Evolutionary conservation across 2,329 filamentous ascomycete genomes (phyloP).

Genomic region (Geoglossum cookeanum): DNA sequence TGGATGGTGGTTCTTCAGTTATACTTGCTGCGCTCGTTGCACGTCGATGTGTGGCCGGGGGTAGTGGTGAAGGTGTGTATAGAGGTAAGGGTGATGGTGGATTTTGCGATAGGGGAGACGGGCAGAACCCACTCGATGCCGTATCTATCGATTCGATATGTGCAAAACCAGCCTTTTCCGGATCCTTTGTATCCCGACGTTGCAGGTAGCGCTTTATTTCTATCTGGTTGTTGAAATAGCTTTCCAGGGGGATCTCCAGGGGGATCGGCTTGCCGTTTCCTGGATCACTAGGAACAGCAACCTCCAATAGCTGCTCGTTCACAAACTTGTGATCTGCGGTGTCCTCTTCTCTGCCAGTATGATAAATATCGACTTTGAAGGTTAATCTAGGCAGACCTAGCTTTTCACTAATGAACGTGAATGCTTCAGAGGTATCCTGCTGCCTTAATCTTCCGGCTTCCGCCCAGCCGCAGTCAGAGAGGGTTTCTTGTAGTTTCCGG

Average conservation of each 20-base stretch:
- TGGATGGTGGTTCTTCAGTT: background rate
- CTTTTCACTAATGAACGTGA: conserved; percentile 82
- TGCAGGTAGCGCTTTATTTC: conserved; percentile 66
- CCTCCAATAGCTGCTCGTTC: conserved; percentile 74
- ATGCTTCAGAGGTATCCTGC: conserved; percentile 91
- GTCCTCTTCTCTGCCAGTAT: conserved; percentile 66
- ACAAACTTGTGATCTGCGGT: conserved; percentile 87
- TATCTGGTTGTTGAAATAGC: conserved; percentile 87
- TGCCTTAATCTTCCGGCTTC: conserved; percentile 62
- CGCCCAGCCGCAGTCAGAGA: conserved; percentile 75
- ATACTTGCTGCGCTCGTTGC: background rate
- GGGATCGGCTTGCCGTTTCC: conserved; percentile 49
- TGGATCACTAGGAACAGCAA: conserved; percentile 65
- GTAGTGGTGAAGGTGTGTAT: conserved; percentile 11
- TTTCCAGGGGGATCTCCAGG: conserved; percentile 78
- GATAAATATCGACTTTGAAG: conserved; percentile 85
- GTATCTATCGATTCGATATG: conserved; percentile 27
- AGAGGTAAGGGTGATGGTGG: conserved; percentile 11
- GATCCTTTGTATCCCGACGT: conserved; percentile 35
- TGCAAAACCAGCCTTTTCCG: conserved; percentile 19
- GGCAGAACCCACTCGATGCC: conserved; percentile 3
- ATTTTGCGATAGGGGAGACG: conserved; percentile 6
- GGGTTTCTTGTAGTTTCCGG: conserved; percentile 58
- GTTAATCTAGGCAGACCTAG: conserved; percentile 75
- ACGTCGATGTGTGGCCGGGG: conserved; percentile 8